Evolutionary conservation across 257 asterid species (phyloP), one percentile per base, ranked within the genome.

Genomic region (Eustoma russellianum): DNA sequence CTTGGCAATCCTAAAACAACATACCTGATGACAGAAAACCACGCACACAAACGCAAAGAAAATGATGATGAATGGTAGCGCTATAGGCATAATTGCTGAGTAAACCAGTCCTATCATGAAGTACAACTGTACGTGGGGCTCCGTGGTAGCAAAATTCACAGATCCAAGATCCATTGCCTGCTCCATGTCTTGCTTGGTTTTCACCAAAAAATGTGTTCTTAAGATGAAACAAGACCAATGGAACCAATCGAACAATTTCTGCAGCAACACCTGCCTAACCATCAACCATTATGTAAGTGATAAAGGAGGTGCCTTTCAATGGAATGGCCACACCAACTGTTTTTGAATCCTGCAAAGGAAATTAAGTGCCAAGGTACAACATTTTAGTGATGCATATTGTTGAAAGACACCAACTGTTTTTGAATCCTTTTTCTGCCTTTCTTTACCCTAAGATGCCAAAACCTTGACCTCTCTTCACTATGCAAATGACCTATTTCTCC

Each of bases 231-330:
- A 73, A 47, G 46, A 88, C 51, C 44, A 88, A 64, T 5, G 97
- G 93, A 60, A 73, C 73, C 66, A 82, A 28, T 71, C 97, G 79
- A 14, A 82, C 64, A 55, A 85, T 57, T 70, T 88, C 97, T 1
- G 86, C 85, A 44, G 95, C 97, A 66, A 82, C 59, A 34, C 93
- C 93, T 14, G 97, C 76, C 97, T 95, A 88, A 57, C 97, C 97
- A n/a, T n/a, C n/a, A n/a, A n/a, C n/a, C n/a, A n/a, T n/a, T n/a
- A n/a, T n/a, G n/a, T n/a, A n/a, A n/a, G 93, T 77, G 33, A 88
- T 88, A 64, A 88, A 88, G 79, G 85, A 88, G 13, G 95, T 88
- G 49, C 93, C 97, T 73, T 85, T 88, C 79, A 88, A 57, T 33
- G 97, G 95, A 59, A 88, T 81, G 30, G 84, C 77, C 30, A 82